phyloP scores from a whole-genome alignment of 805 yeast genomes.

The Debaryomyces maramus region DNA sequence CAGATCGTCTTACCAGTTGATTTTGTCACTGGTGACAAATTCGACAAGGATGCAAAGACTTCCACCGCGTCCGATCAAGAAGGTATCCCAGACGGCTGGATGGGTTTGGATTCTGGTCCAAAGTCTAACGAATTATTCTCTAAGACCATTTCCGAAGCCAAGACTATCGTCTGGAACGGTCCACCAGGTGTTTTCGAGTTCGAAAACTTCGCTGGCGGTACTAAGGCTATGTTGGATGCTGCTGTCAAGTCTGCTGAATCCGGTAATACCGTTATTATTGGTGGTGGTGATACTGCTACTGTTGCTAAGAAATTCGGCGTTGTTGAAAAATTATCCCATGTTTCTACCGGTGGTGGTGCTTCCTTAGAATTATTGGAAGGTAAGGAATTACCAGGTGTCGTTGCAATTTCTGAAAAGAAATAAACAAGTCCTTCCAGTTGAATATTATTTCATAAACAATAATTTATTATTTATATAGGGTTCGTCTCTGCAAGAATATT shows the following conservation, averaged over 20 bases:
- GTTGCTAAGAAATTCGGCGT: slow-evolving; percentile 98
- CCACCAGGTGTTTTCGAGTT: slow-evolving; percentile 99
- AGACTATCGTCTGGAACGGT: slow-evolving; percentile 99
- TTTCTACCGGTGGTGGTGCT: slow-evolving; percentile 99
- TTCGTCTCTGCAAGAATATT: no score
- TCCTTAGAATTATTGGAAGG: slow-evolving; percentile 98
- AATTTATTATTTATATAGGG: no score
- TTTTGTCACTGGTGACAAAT: slow-evolving; percentile 92
- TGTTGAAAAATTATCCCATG: slow-evolving; percentile 94
- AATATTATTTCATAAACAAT: no score
- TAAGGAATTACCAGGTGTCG: slow-evolving; percentile 97
- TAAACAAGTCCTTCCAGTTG: slow-evolving; percentile 8
- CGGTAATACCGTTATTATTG: slow-evolving; percentile 94
- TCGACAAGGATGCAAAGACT: slow-evolving; percentile 85
- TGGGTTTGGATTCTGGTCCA: slow-evolving; percentile 96
- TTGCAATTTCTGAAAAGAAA: slow-evolving; percentile 76
- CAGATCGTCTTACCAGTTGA: slow-evolving; percentile 93
- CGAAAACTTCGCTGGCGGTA: slow-evolving; percentile 87
- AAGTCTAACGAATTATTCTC: slow-evolving; percentile 78
- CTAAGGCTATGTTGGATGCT: slow-evolving; percentile 86
- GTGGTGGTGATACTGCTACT: slow-evolving; percentile 99
- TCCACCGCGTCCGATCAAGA: slow-evolving; percentile 82
- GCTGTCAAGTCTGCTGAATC: slow-evolving; percentile 80
- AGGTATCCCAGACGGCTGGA: slow-evolving; percentile 94
- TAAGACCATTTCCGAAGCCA: slow-evolving; percentile 83